Conservation (phyloP, 2,329 filamentous ascomycete species). For the Emergomyces orientalis region DNA sequence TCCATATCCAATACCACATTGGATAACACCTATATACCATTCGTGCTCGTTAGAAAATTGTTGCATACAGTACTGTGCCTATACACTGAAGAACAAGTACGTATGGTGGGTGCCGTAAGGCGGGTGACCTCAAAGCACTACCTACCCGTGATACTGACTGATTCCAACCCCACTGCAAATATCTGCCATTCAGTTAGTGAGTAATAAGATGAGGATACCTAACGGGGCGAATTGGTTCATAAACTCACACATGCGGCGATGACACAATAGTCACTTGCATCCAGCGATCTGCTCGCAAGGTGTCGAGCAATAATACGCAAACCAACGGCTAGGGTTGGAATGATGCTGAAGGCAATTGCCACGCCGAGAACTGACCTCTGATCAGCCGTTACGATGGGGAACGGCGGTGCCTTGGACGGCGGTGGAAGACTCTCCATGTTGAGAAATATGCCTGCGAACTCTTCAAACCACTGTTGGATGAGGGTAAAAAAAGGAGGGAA, state of each 20-base stretch:
- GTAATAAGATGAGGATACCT: neutral
- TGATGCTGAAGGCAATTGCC: slow-evolving; percentile 16
- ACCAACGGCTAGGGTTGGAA: slow-evolving; percentile 16
- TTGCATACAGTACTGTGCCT: neutral
- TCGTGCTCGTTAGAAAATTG: neutral
- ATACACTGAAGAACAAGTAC: neutral
- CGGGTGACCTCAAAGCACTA: neutral
- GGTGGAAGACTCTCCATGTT: slow-evolving; percentile 1
- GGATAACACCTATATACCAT: slow-evolving; percentile 12
- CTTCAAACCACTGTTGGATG: neutral
- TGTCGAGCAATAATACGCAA: slow-evolving; percentile 19
- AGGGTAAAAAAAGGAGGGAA: neutral
- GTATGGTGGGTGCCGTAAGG: neutral
- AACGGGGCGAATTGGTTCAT: neutral
- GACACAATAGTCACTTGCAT: slow-evolving; percentile 18
- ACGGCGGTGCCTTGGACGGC: slow-evolving; percentile 7
- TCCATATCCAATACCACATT: slow-evolving; percentile 19
- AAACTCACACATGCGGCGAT: slow-evolving; percentile 18
- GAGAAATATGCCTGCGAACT: neutral
- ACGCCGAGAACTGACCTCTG: slow-evolving; percentile 17
- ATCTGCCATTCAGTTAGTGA: slow-evolving; percentile 11
- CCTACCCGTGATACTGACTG: slow-evolving; percentile 18
- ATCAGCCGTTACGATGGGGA: slow-evolving; percentile 16
- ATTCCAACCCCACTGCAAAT: slow-evolving; percentile 19
- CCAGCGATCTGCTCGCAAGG: slow-evolving; percentile 17